Evolutionary conservation across 768 basidiomycete species (phyloP).

Genomic region (Crucibulum laeve): DNA sequence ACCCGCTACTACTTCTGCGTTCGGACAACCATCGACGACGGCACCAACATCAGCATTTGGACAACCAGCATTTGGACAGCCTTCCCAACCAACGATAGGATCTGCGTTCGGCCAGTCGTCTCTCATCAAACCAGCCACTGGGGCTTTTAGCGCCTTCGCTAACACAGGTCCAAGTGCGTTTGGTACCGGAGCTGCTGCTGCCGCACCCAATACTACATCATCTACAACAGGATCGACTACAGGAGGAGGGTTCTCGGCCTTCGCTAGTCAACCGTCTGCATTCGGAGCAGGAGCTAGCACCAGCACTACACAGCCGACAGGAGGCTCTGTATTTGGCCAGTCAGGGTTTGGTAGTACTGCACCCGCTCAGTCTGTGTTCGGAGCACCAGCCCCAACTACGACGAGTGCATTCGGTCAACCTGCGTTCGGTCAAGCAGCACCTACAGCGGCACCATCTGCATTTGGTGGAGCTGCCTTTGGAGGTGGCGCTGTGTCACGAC

Average conservation of each 20-base stretch:
- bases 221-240: no score
- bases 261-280: constrained; percentile 40
- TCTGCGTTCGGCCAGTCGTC: constrained; percentile 23
- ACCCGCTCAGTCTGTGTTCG: constrained; percentile 5
- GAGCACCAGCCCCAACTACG: constrained; percentile 5
- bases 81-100: constrained; percentile 9
- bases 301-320: constrained; percentile 20
- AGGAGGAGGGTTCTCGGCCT: constrained; percentile 48
- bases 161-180: constrained; percentile 17
- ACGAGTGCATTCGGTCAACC: constrained; percentile 14
- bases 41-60: constrained; percentile 1
- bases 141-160: constrained; percentile 12
- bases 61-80: constrained; percentile 1
- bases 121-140: constrained; percentile 45
- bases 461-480: constrained; percentile 18
- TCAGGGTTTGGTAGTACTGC: constrained; percentile 22
- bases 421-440: constrained; percentile 7
- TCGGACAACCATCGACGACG: neutral
- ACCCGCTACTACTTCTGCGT: neutral
- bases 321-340: constrained; percentile 22
- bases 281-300: constrained; percentile 30
- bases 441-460: constrained; percentile 11
- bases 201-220: constrained; percentile 6
- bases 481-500: neutral
- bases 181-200: constrained; percentile 13